Conservation (phyloP, 2,329 filamentous ascomycete genomes). For the Monosporascus sp. region DNA sequence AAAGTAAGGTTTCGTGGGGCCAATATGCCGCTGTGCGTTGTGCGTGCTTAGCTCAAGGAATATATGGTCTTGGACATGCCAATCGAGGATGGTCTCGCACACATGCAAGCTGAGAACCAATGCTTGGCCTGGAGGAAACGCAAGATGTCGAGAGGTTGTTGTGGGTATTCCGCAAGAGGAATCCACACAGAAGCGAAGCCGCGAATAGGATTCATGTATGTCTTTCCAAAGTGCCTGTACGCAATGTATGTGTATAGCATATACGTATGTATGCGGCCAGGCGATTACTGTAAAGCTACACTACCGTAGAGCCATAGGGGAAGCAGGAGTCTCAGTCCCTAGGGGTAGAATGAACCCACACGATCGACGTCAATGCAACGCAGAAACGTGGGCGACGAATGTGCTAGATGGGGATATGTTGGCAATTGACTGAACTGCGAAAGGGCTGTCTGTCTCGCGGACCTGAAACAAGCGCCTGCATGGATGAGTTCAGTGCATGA, state of each 20-base stretch:
- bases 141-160: not conserved
- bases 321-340: too few relatives aligned
- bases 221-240: not conserved
- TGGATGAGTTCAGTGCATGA: not conserved
- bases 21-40: not conserved
- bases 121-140: not conserved
- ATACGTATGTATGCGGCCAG: not conserved
- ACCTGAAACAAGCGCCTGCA: not conserved
- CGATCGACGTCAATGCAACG: not conserved
- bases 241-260: not conserved
- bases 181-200: not conserved
- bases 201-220: not conserved
- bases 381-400: not conserved
- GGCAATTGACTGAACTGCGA: too few relatives aligned
- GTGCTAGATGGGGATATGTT: not conserved
- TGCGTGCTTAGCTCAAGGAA: not conserved
- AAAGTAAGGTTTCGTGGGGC: not conserved
- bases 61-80: not conserved
- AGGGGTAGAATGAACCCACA: not conserved
- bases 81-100: not conserved
- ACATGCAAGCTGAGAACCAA: not conserved
- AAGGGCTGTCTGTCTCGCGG: too few relatives aligned
- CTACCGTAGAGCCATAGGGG: too few relatives aligned
- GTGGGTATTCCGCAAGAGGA: not conserved
- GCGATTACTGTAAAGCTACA: not conserved